Conservation (phyloP, 768 basidiomycete genomes). For the Favolaschia claudopus region DNA sequence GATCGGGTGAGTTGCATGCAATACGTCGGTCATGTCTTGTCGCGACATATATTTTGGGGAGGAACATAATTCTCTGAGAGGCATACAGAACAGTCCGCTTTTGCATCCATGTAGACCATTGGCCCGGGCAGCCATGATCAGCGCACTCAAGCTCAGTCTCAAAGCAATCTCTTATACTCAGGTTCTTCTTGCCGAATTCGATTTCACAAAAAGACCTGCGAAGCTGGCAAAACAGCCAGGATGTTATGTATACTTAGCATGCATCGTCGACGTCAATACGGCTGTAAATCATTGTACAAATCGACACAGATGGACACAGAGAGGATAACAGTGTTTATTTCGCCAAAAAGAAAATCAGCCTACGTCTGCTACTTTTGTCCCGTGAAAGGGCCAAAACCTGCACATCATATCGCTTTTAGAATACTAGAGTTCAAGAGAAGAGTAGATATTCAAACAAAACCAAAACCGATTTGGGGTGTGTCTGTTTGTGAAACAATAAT, state of each 20-base stretch:
- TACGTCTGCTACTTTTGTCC: slow-evolving; percentile 38
- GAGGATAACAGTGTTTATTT: slow-evolving; percentile 45
- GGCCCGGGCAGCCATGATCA: too few species aligned
- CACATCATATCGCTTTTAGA: slow-evolving; percentile 37
- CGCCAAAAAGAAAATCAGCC: slow-evolving; percentile 49
- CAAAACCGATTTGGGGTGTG: slow-evolving; percentile 38
- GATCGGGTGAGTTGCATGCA: too few species aligned
- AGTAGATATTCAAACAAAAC: slow-evolving; percentile 39
- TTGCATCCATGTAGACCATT: too few species aligned
- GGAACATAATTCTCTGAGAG: too few species aligned
- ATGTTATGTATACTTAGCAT: slow-evolving; percentile 24
- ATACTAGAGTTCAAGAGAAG: slow-evolving; percentile 37
- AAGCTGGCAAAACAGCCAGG: neutral
- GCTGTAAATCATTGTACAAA: slow-evolving; percentile 41
- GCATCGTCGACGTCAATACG: slow-evolving; percentile 28
- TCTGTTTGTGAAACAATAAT: slow-evolving; percentile 43
- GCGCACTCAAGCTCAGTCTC: too few species aligned
- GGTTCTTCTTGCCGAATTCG: too few species aligned
- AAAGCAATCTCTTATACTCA: too few species aligned
- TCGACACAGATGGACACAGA: slow-evolving; percentile 49
- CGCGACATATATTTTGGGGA: too few species aligned
- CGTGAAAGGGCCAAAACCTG: slow-evolving; percentile 36
- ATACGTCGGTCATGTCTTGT: too few species aligned
- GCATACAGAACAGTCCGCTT: too few species aligned
- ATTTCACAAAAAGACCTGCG: too few species aligned